A percentile compares a stretch with the other conserved stretches of the same genome.
Evolutionary conservation across 1,284 basidiomycete species (phyloP).

Genomic region (Microbotryum lychnidis-dioicae): DNA sequence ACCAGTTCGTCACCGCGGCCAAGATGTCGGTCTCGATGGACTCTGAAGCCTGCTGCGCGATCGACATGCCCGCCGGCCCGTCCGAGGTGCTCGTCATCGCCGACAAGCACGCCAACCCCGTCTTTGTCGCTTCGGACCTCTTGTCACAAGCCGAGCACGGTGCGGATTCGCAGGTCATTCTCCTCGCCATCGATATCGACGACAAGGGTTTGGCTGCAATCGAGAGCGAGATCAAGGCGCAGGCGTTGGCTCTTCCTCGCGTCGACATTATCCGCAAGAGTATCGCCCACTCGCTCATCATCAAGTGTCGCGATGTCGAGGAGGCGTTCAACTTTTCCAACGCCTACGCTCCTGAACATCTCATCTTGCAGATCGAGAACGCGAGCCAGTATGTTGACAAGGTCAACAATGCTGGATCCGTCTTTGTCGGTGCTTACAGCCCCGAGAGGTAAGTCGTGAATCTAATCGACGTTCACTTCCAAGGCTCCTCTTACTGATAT

Average conservation of each 20-base stretch:
- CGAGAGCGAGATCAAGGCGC: slow-evolving; percentile 75
- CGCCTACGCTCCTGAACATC: slow-evolving; percentile 94
- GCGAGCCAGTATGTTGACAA: slow-evolving; percentile 57
- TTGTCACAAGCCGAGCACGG: slow-evolving; percentile 98
- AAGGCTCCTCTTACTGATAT: background rate
- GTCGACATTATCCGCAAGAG: slow-evolving; percentile 87
- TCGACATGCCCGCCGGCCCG: slow-evolving; percentile 99
- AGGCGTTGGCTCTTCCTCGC: slow-evolving; percentile 77
- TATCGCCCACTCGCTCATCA: slow-evolving; percentile 83
- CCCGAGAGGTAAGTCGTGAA: slow-evolving; percentile 69
- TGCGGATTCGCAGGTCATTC: slow-evolving; percentile 92
- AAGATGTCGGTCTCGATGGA: slow-evolving; percentile 77
- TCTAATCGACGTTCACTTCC: no score
- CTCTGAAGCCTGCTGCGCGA: slow-evolving; percentile 90
- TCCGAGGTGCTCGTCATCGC: slow-evolving; percentile 94
- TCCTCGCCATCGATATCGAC: slow-evolving; percentile 69
- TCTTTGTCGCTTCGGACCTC: slow-evolving; percentile 92
- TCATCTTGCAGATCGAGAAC: slow-evolving; percentile 76
- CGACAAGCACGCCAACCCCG: slow-evolving; percentile 72
- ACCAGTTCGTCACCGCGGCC: slow-evolving; percentile 98
- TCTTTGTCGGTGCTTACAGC: slow-evolving; percentile 89
- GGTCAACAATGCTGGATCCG: slow-evolving; percentile 86
- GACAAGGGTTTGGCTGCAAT: slow-evolving; percentile 59
- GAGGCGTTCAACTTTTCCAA: slow-evolving; percentile 86
- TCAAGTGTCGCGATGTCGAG: slow-evolving; percentile 57